Percentiles rank a stretch among this genome's conserved stretches.
These are phyloP conservation scores for Rhizopus arrhizus DNA, from an alignment of 371 early-diverging fungal species.

Conservation along the genomic window DNA sequence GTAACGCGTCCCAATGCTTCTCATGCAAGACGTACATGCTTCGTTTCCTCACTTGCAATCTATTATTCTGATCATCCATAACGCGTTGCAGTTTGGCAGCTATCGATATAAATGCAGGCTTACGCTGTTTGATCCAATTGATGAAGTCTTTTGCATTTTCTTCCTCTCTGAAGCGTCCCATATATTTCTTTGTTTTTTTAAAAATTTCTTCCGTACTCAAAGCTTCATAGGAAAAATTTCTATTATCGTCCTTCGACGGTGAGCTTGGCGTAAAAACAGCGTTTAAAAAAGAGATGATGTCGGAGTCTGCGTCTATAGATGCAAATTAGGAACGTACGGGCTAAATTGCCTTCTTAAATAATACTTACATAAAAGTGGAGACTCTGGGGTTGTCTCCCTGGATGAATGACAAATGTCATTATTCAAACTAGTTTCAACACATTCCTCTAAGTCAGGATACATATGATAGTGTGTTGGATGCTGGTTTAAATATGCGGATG, in stretches of 20 bases:
- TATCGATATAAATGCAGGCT: neutral
- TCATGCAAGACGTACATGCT: constrained; percentile 2
- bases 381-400: constrained; percentile 4
- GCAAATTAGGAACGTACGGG: neutral
- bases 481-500: too few species aligned
- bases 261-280: neutral
- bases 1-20: neutral
- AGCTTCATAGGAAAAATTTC: constrained; percentile 1
- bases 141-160: constrained; percentile 6
- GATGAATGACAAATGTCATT: too few species aligned
- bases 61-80: constrained; percentile 2
- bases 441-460: too few species aligned
- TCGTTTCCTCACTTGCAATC: neutral
- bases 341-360: constrained; percentile 2
- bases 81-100: neutral
- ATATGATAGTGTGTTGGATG: too few species aligned
- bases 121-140: constrained; percentile 1
- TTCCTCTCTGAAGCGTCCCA: constrained; percentile 1
- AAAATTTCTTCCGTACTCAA: constrained; percentile 1
- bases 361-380: constrained; percentile 5
- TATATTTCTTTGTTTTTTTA: neutral
- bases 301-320: constrained; percentile 2
- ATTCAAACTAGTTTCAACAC: too few species aligned
- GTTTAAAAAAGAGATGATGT: constrained; percentile 3
- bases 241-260: too few species aligned